Percentiles rank a stretch among this genome's conserved stretches.
phyloP scores from a whole-genome alignment of 495 filamentous ascomycete species.

The Penicillium canariense region DNA sequence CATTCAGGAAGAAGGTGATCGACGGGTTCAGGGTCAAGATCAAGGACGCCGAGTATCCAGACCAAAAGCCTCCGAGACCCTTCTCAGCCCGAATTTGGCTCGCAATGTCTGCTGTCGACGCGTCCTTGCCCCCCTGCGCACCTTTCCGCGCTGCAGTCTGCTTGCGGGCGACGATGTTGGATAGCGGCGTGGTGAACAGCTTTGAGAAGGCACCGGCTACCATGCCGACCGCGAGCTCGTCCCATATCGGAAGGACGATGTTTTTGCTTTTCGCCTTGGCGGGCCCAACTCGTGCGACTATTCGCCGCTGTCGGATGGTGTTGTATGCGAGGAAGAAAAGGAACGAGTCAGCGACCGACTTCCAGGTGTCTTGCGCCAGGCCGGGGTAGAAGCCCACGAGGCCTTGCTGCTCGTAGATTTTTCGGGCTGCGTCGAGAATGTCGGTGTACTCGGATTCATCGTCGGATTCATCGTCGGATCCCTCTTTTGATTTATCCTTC shows the following conservation, averaged over 20 bases:
- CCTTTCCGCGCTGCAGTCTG: constrained; percentile 59
- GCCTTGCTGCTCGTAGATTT: constrained; percentile 72
- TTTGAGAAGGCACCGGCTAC: constrained; percentile 75
- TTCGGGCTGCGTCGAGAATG: constrained; percentile 64
- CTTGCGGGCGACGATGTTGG: constrained; percentile 79
- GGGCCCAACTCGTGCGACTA: constrained; percentile 38
- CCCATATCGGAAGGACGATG: constrained; percentile 56
- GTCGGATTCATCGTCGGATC: constrained; percentile 38
- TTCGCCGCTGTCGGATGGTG: constrained; percentile 61
- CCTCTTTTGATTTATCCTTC: constrained; percentile 25
- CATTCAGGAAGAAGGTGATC: constrained; percentile 82
- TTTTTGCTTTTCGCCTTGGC: constrained; percentile 40
- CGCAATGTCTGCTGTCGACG: constrained; percentile 56
- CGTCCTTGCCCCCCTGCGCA: neutral
- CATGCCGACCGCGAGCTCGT: constrained; percentile 76
- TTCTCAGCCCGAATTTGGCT: constrained; percentile 64
- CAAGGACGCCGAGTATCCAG: constrained; percentile 79
- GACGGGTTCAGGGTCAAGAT: constrained; percentile 84
- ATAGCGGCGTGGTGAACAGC: constrained; percentile 75
- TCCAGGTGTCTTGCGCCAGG: constrained; percentile 66
- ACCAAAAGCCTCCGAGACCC: constrained; percentile 80
- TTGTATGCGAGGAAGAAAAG: constrained; percentile 85
- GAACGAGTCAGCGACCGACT: constrained; percentile 73
- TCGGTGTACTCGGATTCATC: constrained; percentile 54
- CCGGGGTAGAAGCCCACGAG: constrained; percentile 73